Evolutionary conservation across 2,329 filamentous ascomycete species (phyloP), one percentile per base, ranked within the genome.

Genomic region (Sphaerulina populicola): DNA sequence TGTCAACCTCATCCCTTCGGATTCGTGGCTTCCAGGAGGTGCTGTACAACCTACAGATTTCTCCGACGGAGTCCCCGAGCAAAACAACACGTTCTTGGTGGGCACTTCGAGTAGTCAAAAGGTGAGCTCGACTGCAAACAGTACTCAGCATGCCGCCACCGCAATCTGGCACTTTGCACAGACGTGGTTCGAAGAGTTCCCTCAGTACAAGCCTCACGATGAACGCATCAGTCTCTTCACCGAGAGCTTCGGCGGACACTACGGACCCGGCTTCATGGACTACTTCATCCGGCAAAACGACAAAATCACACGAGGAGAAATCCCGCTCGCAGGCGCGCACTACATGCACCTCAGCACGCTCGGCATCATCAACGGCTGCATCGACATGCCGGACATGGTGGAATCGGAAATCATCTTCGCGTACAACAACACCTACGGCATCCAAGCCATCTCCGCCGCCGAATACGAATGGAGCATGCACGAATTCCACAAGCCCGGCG

Each of bases 161-260:
- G 77, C 79, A 2, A 69, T 80, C 10, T 85, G 81, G 79, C 80
- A 85, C 59, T 77, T 83, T 61, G 64, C 82, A 11, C 80, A 83
- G 59, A 78, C 62, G 1, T 65, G 58, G 61, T 66, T 85, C 27
- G 70, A 63, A 39, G 62, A 65, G 49, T 66, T 66, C 18, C 63
- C 63, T 0, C 44, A 58, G 9, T 65, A 65, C 55, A 65, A 65
- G 53, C 67, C 72, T 1, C 68, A 81, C 14, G 78, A 78, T 4
- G 62, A 65, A 49, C 58, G 59, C 5, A 74, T 87, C 47, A 81
- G 82, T 59, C 69, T 87, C 4, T 86, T 85, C 55, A 76, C 81
- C 0, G 82, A 88, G 64, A 83, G 80, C 60, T 88, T 87, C 62
- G 84, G 84, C 14, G 84, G 84, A 39, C 75, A 77, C 58, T 63